A percentile compares a stretch with the other conserved stretches of the same genome.
These are phyloP conservation scores for Paecilomyces sp. DNA, from an alignment of 2,329 filamentous ascomycete species.

Conservation along the genomic window DNA sequence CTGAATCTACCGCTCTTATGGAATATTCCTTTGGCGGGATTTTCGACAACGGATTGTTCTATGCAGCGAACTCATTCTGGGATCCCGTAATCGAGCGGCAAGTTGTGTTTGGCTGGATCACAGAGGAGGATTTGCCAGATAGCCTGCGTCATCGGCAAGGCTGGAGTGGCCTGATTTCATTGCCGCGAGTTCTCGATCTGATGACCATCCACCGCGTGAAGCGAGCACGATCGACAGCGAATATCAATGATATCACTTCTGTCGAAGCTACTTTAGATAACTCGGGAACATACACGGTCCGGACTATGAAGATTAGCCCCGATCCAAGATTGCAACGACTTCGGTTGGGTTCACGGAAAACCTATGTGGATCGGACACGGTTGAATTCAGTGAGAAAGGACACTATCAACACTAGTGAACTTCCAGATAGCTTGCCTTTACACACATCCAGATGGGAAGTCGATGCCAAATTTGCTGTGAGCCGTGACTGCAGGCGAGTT, in stretches of 20 bases:
- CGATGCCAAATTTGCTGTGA: constrained; percentile 18
- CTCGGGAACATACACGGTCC: constrained; percentile 28
- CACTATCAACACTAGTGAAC: not conserved
- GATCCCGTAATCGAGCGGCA: constrained; percentile 36
- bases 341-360: constrained; percentile 15
- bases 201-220: constrained; percentile 30
- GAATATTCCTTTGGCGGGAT: constrained; percentile 37
- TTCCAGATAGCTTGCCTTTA: constrained; percentile 3
- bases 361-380: not conserved
- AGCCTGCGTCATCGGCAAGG: constrained; percentile 37
- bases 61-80: constrained; percentile 44
- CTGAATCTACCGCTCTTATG: constrained; percentile 13
- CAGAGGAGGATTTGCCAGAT: constrained; percentile 44
- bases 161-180: constrained; percentile 44
- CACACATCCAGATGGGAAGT: constrained; percentile 18
- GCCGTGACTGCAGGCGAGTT: constrained; percentile 15
- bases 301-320: constrained; percentile 36
- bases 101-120: constrained; percentile 45
- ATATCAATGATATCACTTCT: constrained; percentile 35
- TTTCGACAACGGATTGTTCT: constrained; percentile 43
- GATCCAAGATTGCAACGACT: constrained; percentile 19
- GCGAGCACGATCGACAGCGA: constrained; percentile 24
- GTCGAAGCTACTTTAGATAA: constrained; percentile 23
- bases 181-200: constrained; percentile 41
- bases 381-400: not conserved